Base-by-base conservation (phyloP, 164 flowering plant genomes). In the Liriodendron chinense region DNA sequence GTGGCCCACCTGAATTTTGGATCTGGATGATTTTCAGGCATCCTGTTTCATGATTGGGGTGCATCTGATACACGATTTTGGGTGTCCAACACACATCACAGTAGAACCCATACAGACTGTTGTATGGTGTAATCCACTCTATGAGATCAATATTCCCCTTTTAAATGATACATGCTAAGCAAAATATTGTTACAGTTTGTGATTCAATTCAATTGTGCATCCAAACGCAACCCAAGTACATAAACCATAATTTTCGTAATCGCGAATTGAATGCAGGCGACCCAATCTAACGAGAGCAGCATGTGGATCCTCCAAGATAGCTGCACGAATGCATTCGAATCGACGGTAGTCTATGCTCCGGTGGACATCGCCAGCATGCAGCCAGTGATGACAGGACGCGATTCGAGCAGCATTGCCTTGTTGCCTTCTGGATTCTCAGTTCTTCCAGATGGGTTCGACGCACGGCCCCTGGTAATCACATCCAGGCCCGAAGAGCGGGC, bases 371-470 rank as follows among this genome's bases (percentile, higher is more conserved):
- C 80, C 0, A 84, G 87, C 26, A 86, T 92, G 94, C 94, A 94
- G 78, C 87, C 96, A 0, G 96, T 87, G 25, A 94, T 92, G 82
- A 87, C 92, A 13, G 99, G 98, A 3, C 90, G 96, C 48, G 98
- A 94, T 76, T 89, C 99, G 0, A 87, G 97, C 90, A 85, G 79
- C 80, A 57, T 92, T 23, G 85, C 92, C 2, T 68, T 94, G 14
- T 70, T 96, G 71, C 88, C 99, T 13, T 96, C 97, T 0, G 98
- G 99, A 6, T 96, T 93, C 86, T 92, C 96, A 1, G 91, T 96
- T 69, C 88, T 94, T 2, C 94, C 98, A 0, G 98, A 96, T 34
- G 98, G 97, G 48, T 68, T 89, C 16, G 98, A 96, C 78, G 84
- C 91, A 0, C 80, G 98, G 84, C 94, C 98, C 1, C 70, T 85